Conservation (phyloP, 140 eudicot genomes). For the Senecio squalidus region DNA sequence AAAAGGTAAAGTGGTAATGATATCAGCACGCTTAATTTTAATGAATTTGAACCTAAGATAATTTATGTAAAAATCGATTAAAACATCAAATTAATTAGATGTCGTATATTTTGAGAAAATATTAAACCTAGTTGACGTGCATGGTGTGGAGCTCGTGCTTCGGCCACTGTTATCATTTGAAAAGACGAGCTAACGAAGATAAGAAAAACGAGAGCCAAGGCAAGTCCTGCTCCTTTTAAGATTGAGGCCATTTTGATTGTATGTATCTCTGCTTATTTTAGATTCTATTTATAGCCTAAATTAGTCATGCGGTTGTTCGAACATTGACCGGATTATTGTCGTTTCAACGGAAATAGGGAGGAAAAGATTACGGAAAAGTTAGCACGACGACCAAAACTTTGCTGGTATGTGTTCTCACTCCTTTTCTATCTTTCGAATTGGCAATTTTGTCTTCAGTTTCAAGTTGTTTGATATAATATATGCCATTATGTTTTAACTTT, state of each 20-base stretch:
- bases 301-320: background rate
- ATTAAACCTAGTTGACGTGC: constrained; percentile 21
- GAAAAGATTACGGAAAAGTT: no score
- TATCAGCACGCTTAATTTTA: background rate
- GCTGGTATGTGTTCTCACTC: constrained; percentile 1
- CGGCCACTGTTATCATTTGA: background rate
- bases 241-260: constrained; percentile 14
- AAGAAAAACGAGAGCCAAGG: constrained; percentile 18
- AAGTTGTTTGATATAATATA: no score
- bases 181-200: constrained; percentile 7
- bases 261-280: background rate
- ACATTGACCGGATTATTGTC: background rate
- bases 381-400: no score
- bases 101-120: no score
- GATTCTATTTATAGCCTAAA: background rate
- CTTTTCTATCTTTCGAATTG: background rate
- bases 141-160: constrained; percentile 17
- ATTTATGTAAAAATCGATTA: background rate
- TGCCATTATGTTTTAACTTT: no score
- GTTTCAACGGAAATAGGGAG: background rate
- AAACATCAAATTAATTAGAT: no score
- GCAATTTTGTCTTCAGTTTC: background rate
- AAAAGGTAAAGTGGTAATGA: background rate
- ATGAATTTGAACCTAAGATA: background rate
- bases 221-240: constrained; percentile 1